Base-by-base conservation (phyloP, 345 rosid species). In the Citropsis articulata region DNA sequence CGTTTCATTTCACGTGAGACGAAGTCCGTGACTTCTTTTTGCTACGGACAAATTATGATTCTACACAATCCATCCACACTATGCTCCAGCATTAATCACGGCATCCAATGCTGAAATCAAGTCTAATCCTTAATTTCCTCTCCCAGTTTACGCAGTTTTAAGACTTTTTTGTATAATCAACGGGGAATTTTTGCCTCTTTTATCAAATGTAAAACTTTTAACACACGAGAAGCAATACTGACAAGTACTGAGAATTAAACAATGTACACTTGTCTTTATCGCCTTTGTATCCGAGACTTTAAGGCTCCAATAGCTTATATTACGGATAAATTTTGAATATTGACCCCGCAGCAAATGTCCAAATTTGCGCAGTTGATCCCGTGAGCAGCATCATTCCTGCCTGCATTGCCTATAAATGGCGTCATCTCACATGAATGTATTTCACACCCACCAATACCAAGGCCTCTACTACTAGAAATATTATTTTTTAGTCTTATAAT, bases 341-440 rank as follows among this genome's bases (percentile, higher is more conserved):
- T 77, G 80, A 71, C 78, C 79, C 74, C 75, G 79, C 82, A 70
- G 62, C 76, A 75, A 63, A 69, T 71, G 6, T 81, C 91, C 86
- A 78, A 77, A 81, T 67, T 82, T 75, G 24, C 85, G 88, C 87
- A 81, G 88, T 71, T 83, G 88, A 83, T 87, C 89, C 87, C 93
- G 92, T 89, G 92, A 88, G 38, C 66, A 42, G 75, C 86, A 63
- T 75, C 66, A 80, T 82, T 75, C 81, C 69, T 19, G 33, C 60
- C 31, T 40, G 16, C 19, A 70, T 61, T 62, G 19, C 24, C 87
- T 86, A 85, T 85, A 86, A 81, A 86, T 77, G 6, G 63, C 79
- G 33, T 53, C n/a, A 53, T 63, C 56, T 16, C 56, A 56, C 55
- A 14, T 53, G 24, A 27, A 25, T 77, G 14, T 38, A 78, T 59